Base-by-base conservation (phyloP, 106 monocot species). In the Posidonia australis region DNA sequence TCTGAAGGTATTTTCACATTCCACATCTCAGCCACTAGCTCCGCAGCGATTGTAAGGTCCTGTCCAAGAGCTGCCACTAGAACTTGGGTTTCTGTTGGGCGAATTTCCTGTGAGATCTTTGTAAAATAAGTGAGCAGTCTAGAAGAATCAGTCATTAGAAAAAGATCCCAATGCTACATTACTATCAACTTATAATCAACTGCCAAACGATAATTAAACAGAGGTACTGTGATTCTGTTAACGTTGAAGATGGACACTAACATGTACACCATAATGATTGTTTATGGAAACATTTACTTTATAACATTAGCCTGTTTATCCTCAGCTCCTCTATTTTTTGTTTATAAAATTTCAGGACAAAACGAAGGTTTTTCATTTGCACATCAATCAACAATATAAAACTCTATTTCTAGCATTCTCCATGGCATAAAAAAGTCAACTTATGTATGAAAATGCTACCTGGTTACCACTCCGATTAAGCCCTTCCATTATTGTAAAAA, bases 401-500 rank as follows among this genome's bases (percentile, higher is more conserved):
- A n/a, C n/a, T n/a, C n/a, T n/a, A n/a, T 36, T 36, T 36, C 5
- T 36, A 36, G 36, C 36, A 36, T 36, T 36, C 5, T 7, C 7
- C 36, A 36, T 36, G n/a, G 13, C 10, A 49, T 49, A 49, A 49
- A 49, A 14, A 14, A 17, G 18, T 17, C 13, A 3, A 18, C 1
- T 42, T 16, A 61, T 32, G 28, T 1, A 61, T n/a, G 21, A 1
- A 20, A 61, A 42, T 55, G 13, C 22, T 76, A 96, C 96, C 87
- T 90, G 78, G 52, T 78, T 83, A 20, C 63, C 58, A 9, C 74
- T 82, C 36, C 80, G 82, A 47, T 72, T 80, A 58, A 78, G 76
- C 60, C 87, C 82, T 52, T 91, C 90, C 90, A 90, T 85, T 41
- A 98, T 98, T 36, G 90, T 60, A 63, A 98, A 91, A 17, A 98